Evolutionary conservation across 805 yeast species (phyloP), one percentile per base, ranked within the genome.

Genomic region (Naumovozyma castellii): DNA sequence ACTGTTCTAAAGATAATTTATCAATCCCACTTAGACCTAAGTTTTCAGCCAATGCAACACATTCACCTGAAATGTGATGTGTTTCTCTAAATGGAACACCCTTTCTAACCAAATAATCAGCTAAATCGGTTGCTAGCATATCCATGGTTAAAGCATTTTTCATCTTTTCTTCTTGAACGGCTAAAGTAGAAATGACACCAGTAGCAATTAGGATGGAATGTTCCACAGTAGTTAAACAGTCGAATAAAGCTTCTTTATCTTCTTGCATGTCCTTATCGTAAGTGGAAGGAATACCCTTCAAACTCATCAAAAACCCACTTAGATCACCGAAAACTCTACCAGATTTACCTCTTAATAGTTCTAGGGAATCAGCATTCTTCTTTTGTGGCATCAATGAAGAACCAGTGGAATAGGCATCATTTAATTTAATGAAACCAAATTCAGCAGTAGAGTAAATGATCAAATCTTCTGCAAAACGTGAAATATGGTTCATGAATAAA

Each of bases 41-140:
- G 44, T 76, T 88, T 68, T 92, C 99, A 4, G 97, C 96, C 34
- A 67, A 63, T 46, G 94, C 78, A 35, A 92, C 99, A 67, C 97
- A 92, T 64, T 87, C 95, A 42, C 99, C 99, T 5, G 97, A 86
- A 45, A 92, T 92, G 64, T 92, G 97, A 67, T 92, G 99, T 1
- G 98, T 92, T 67, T 92, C 97, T 71, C 99, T 85, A 69, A 92
- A 92, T 42, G 98, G 98, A 49, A 92, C 98, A 44, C 98, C 98
- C 64, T 82, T 88, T 68, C 96, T 81, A 38, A 92, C 99, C 49
- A 92, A 72, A 63, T 92, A 92, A 63, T 92, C 99, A 32, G 99
- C 99, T 52, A 92, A 73, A 62, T 92, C 99, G 25, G 99, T 92
- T 16, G 98, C 98, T 53, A 92, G 75, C 98, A 92, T 92, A 65